A percentile compares a stretch with the other conserved stretches of the same genome.
phyloP scores from a whole-genome alignment of 306 rosid genomes.

The Cicer judaicum region DNA sequence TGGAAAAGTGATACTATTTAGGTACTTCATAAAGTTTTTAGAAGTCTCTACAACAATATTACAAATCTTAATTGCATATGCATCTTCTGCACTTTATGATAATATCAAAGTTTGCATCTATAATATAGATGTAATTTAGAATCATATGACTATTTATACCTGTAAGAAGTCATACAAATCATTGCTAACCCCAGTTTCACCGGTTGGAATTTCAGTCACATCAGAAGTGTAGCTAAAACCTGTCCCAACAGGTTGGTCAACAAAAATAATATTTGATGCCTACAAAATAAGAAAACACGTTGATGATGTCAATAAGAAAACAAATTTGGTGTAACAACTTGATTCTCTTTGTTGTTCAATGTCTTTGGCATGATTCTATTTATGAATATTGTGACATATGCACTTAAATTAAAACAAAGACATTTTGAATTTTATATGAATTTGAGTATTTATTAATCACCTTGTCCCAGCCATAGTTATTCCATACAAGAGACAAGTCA shows the following conservation, averaged over 20 bases:
- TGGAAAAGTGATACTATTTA: neutral
- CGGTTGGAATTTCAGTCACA: conserved; percentile 61
- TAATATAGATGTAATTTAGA: no score
- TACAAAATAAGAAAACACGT: conserved; percentile 43
- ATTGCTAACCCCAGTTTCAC: conserved; percentile 82
- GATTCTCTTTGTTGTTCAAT: neutral
- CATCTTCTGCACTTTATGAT: no score
- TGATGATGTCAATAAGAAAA: conserved; percentile 12
- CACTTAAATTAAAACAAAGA: neutral
- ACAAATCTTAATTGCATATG: no score
- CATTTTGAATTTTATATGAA: neutral
- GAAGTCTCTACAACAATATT: no score
- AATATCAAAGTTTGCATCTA: no score
- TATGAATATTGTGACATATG: neutral
- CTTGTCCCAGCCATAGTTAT: conserved; percentile 93
- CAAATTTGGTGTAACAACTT: conserved; percentile 15
- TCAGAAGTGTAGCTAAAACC: conserved; percentile 80
- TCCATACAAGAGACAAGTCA: conserved; percentile 81
- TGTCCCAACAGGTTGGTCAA: conserved; percentile 91
- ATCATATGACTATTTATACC: conserved; percentile 44
- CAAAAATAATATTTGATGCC: conserved; percentile 84
- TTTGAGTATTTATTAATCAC: conserved; percentile 38
- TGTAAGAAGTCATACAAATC: conserved; percentile 89
- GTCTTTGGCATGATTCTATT: neutral
- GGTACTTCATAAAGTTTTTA: no score